A percentile compares a stretch with the other conserved stretches of the same genome.
Conservation (phyloP, 495 filamentous ascomycete genomes). For the Lasiosphaeriaceae sp. region DNA sequence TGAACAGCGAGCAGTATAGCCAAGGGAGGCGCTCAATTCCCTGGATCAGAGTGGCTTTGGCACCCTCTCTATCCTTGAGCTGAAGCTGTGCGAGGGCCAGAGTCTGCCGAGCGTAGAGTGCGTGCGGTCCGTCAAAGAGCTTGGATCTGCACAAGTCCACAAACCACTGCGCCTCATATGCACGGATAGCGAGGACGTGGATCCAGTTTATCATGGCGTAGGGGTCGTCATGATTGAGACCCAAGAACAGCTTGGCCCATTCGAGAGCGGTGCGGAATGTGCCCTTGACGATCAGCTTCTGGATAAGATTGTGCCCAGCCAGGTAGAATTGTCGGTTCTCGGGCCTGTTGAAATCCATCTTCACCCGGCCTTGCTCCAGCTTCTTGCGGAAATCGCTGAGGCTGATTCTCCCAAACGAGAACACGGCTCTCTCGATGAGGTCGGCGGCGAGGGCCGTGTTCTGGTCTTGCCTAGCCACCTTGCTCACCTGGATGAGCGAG, state of each 20-base stretch:
- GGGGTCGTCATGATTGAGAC: slow-evolving; percentile 75
- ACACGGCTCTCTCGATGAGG: slow-evolving; percentile 85
- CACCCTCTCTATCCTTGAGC: slow-evolving; percentile 58
- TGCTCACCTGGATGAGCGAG: slow-evolving; percentile 86
- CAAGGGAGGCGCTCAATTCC: slow-evolving; percentile 75
- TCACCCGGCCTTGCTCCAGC: slow-evolving; percentile 73
- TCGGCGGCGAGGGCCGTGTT: slow-evolving; percentile 83
- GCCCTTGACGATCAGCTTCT: slow-evolving; percentile 79
- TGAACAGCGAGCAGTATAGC: slow-evolving; percentile 72
- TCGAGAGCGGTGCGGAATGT: slow-evolving; percentile 90
- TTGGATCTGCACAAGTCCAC: slow-evolving; percentile 64
- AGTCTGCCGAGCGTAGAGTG: slow-evolving; percentile 63
- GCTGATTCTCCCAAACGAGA: slow-evolving; percentile 83
- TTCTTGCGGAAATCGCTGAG: slow-evolving; percentile 72
- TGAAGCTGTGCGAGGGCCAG: slow-evolving; percentile 69
- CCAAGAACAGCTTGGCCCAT: slow-evolving; percentile 82
- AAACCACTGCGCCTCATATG: slow-evolving; percentile 70
- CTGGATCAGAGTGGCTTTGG: slow-evolving; percentile 55
- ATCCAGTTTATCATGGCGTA: slow-evolving; percentile 74
- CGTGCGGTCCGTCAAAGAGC: slow-evolving; percentile 47
- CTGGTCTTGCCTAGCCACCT: slow-evolving; percentile 83
- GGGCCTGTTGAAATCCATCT: slow-evolving; percentile 69
- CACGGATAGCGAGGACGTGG: slow-evolving; percentile 78
- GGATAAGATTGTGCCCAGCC: slow-evolving; percentile 82
- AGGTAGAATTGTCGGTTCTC: slow-evolving; percentile 94